Evolutionary conservation across 2,329 filamentous ascomycete species (phyloP).

Genomic region (Curvularia sp.): DNA sequence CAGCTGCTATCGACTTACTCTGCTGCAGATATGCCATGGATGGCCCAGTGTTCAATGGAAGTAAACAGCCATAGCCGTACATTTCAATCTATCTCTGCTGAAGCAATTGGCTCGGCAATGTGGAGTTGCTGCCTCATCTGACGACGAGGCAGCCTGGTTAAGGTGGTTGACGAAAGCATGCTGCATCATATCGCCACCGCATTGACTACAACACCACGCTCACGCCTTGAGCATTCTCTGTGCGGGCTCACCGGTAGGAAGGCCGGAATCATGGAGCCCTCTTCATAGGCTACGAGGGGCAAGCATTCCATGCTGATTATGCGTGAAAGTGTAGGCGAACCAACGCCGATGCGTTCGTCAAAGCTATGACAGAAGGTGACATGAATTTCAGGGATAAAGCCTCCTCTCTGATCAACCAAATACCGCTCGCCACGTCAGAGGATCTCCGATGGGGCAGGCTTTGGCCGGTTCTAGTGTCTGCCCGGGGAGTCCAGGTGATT

Average conservation of each 20-base stretch:
- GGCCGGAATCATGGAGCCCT: constrained; percentile 45
- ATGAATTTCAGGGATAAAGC: constrained; percentile 49
- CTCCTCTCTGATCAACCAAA: constrained; percentile 52
- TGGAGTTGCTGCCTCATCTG: constrained; percentile 35
- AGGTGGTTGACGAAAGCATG: constrained; percentile 36
- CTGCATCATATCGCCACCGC: constrained; percentile 46
- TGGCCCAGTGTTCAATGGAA: constrained; percentile 23
- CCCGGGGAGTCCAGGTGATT: constrained; percentile 51
- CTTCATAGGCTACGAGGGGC: constrained; percentile 36
- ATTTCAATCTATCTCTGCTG: constrained; percentile 36
- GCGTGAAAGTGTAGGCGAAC: constrained; percentile 36
- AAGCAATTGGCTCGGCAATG: constrained; percentile 43
- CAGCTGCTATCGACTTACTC: constrained; percentile 28
- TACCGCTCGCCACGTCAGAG: constrained; percentile 60
- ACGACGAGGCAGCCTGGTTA: constrained; percentile 39
- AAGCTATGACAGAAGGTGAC: constrained; percentile 50
- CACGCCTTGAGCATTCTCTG: constrained; percentile 33
- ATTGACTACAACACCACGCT: constrained; percentile 30
- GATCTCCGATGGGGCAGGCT: constrained; percentile 58
- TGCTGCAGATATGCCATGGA: constrained; percentile 21
- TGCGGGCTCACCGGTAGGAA: constrained; percentile 47
- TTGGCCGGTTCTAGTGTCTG: constrained; percentile 56
- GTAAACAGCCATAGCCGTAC: constrained; percentile 10
- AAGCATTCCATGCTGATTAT: constrained; percentile 41
- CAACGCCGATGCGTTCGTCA: constrained; percentile 42